Conservation (phyloP, 1,139 yeast species). For the Schwanniomyces etchellsii region DNA sequence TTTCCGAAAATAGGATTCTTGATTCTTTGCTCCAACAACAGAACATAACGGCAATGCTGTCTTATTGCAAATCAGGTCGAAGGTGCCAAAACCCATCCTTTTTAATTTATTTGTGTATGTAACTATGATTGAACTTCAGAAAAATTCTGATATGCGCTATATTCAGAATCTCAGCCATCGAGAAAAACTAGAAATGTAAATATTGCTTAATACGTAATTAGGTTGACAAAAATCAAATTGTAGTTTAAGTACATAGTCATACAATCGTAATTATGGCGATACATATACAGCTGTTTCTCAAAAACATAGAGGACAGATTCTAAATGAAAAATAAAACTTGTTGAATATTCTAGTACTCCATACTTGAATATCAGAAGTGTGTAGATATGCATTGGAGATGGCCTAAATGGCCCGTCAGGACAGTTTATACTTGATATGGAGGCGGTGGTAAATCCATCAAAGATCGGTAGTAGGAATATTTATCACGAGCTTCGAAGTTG, state of each 20-base stretch:
- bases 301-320: no score
- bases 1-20: slow-evolving; percentile 23
- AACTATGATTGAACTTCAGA: no score
- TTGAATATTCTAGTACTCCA: no score
- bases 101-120: slow-evolving; percentile 1
- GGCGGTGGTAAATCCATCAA: slow-evolving; percentile 1
- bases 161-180: no score
- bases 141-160: no score
- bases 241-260: no score
- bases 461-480: background rate
- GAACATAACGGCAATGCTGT: slow-evolving; percentile 79
- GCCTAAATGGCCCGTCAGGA: background rate
- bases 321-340: no score
- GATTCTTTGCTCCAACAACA: slow-evolving; percentile 41
- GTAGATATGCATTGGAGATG: background rate
- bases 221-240: no score
- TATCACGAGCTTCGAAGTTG: background rate
- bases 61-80: slow-evolving; percentile 57
- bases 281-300: no score
- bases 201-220: no score
- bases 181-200: no score
- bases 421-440: slow-evolving; percentile 1
- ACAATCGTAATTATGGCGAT: no score
- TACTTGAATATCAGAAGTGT: background rate
- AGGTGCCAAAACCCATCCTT: slow-evolving; percentile 60